Evolutionary conservation across 2,329 filamentous ascomycete genomes (phyloP), one percentile per base, ranked within the genome.

Genomic region (Colletotrichum siamense): DNA sequence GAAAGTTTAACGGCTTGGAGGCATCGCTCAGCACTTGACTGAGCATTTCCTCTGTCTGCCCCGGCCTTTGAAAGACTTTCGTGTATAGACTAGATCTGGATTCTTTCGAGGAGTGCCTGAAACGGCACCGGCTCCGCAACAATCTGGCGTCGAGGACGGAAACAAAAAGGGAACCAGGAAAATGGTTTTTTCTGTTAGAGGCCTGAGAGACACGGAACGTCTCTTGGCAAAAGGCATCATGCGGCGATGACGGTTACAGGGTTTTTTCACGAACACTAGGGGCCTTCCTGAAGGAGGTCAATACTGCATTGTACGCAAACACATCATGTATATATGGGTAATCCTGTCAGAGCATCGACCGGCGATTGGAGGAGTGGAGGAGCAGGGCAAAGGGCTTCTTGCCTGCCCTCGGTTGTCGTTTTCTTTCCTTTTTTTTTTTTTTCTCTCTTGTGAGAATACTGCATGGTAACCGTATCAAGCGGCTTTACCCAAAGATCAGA

Each of bases 41-140:
- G 59, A 24, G 74, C 65, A 18, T 75, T 62, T 62, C 59, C 61
- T 75, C 9, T 76, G 75, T 66, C 18, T 39, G 66, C 36, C 55
- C 52, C 57, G 16, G 67, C 61, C 62, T 16, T 32, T 68, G 36
- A 39, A 32, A 65, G 71, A 74, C 70, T 74, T 76, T 65, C 66
- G 55, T 77, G 76, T 77, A 77, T 77, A 74, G 74, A 77, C 69
- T 74, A 77, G 49, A 76, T 39, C 57, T 75, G 66, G 67, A 67
- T 75, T 66, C 55, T 75, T 76, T 64, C 24, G 24, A 57, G 32
- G 30, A 6, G 61, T 63, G 75, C 36, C 72, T 30, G 26, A 65
- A 32, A 59, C 22, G 66, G 52, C 66, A 70, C 52, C 55, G 55
- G 44, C 71, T 44, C 24, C 49, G 30, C 66, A 75, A 49, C 30